Evolutionary conservation across 345 rosid genomes (phyloP), one percentile per base, ranked within the genome.

Genomic region (Eucalyptus victrix): DNA sequence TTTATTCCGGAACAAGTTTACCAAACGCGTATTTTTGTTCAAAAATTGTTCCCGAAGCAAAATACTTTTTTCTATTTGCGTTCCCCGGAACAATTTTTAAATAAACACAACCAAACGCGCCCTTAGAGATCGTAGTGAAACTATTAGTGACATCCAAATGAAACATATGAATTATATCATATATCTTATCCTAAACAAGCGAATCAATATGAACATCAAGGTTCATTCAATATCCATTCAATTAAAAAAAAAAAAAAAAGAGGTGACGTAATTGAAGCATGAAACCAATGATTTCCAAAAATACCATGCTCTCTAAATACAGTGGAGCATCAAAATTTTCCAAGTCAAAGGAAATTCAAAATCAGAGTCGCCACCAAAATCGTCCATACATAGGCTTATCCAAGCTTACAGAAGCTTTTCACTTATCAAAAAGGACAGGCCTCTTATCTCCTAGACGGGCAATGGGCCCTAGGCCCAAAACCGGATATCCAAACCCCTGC

Each of bases 141-240:
- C 6, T 8, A 65, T 65, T 30, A 62, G 2, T 65, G 17, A 30
- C 34, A 14, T 30, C 37, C 37, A 65, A 62, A 65, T 3, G 18
- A 62, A 65, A 65, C 7, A 65, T 56, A 56, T 4, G 76, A n/a
- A n/a, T 65, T 7, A n/a, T n/a, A 17, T 16, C 21, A 4, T 16
- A 4, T 14, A n/a, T 16, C 11, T 15, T 65, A 65, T 30, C 10
- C 3, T 4, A 0, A 65, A 65, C 28, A 10, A 21, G 15, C 2
- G 2, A 76, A 6, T 76, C 5, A 40, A 37, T 76, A 37, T 12
- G 15, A 76, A 37, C 23, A 10, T 19, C 5, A 2, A 72, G 6
- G 3, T 72, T 72, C 8, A 19, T 72, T 6, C 0, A 9, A 1
- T 2, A 69, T 69, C 4, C 6, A 1, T 69, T 16, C 2, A 3